A percentile compares a stretch with the other conserved stretches of the same genome.
Conservation (phyloP, 2,329 filamentous ascomycete species). For the Akanthomyces dipterigenus region DNA sequence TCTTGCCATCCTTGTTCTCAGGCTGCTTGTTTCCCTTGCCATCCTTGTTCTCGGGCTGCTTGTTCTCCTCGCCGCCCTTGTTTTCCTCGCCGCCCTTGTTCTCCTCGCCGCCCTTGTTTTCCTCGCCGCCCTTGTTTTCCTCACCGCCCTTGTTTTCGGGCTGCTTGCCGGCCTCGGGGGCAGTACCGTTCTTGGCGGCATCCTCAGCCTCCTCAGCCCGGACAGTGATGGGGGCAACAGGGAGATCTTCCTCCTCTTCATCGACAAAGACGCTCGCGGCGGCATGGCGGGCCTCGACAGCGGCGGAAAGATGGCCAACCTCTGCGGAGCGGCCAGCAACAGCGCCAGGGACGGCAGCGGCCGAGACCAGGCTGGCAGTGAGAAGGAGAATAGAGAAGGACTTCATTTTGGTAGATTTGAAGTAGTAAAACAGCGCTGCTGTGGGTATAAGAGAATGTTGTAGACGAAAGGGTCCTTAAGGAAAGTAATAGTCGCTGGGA, state of each 20-base stretch:
- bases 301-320: neutral
- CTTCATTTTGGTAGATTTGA: constrained; percentile 20
- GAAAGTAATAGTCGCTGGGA: constrained; percentile 12
- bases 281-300: neutral
- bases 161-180: constrained; percentile 1
- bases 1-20: neutral
- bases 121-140: neutral
- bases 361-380: constrained; percentile 25
- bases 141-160: neutral
- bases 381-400: constrained; percentile 22
- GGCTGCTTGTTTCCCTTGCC: neutral
- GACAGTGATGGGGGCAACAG: neutral
- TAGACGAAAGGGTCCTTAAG: neutral
- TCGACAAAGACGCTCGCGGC: neutral
- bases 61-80: neutral
- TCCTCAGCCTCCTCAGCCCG: neutral
- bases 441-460: constrained; percentile 7
- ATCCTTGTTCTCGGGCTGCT: neutral
- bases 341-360: constrained; percentile 20
- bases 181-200: neutral
- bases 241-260: constrained; percentile 4
- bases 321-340: constrained; percentile 6
- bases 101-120: neutral
- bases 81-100: neutral
- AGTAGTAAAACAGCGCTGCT: constrained; percentile 1